Evolutionary conservation across 2,329 filamentous ascomycete species (phyloP).

Genomic region (Magnaporthiopsis incrustans): DNA sequence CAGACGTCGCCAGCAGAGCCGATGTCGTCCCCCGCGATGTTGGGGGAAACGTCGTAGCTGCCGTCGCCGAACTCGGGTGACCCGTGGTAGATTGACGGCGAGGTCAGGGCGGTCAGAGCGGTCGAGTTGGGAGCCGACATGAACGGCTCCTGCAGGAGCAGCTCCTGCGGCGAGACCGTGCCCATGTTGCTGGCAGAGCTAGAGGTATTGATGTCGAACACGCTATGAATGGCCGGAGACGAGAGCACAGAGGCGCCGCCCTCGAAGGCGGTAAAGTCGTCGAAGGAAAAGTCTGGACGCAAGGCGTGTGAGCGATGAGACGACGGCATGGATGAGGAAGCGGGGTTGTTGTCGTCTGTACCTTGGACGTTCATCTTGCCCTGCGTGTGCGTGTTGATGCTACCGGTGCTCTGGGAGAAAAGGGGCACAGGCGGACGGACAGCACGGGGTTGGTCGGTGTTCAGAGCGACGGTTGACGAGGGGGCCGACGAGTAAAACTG

Average conservation of each 20-base stretch:
- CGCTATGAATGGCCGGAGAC: conserved; percentile 41
- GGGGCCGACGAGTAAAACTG: conserved; percentile 63
- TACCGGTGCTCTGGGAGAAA: conserved; percentile 55
- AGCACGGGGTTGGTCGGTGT: conserved; percentile 36
- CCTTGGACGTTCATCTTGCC: conserved; percentile 50
- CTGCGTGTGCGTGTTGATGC: conserved; percentile 30
- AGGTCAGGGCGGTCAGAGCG: conserved; percentile 76
- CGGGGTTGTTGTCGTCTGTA: conserved; percentile 27
- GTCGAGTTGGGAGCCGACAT: conserved; percentile 75
- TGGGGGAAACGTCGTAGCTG: conserved; percentile 69
- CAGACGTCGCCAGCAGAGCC: conserved; percentile 47
- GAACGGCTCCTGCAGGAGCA: conserved; percentile 61
- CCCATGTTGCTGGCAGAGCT: conserved; percentile 48
- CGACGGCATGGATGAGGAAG: conserved; percentile 5
- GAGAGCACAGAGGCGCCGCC: conserved; percentile 43
- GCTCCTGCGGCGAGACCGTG: conserved; percentile 79
- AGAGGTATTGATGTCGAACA: conserved; percentile 39
- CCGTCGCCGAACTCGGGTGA: conserved; percentile 62
- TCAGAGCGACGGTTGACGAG: conserved; percentile 50
- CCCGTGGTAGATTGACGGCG: conserved; percentile 69
- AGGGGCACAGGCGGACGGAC: conserved; percentile 63
- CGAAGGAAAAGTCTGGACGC: conserved; percentile 47
- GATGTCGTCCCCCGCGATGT: conserved; percentile 57
- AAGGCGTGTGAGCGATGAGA: conserved; percentile 23
- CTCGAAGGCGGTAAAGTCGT: conserved; percentile 51